Conservation (phyloP, 2,329 filamentous ascomycete species). For the Neonectria magnoliae region DNA sequence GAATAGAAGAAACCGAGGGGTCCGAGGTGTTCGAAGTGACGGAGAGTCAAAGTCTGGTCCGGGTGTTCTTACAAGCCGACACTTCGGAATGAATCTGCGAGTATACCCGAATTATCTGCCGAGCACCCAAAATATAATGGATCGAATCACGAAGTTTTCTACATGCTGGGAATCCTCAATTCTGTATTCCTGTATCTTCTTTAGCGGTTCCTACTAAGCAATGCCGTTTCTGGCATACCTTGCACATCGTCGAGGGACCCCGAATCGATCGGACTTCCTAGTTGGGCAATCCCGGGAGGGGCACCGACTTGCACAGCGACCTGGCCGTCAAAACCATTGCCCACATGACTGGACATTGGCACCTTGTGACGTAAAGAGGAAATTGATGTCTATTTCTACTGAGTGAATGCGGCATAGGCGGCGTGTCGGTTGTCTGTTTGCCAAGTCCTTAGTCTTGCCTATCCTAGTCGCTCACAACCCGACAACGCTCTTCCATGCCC, state of each 20-base stretch:
- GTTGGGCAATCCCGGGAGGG: conserved; percentile 19
- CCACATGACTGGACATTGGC: conserved; percentile 16
- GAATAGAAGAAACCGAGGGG: neutral
- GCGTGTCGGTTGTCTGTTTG: neutral
- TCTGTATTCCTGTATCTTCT: neutral
- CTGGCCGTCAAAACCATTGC: neutral
- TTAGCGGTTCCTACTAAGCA: neutral
- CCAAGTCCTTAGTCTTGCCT: neutral
- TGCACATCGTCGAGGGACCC: neutral
- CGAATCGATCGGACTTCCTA: conserved; percentile 17
- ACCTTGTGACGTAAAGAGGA: conserved; percentile 15
- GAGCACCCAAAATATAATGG: neutral
- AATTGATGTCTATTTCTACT: conserved; percentile 5
- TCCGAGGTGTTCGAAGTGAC: neutral
- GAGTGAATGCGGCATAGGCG: neutral
- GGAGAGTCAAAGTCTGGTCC: too few species aligned
- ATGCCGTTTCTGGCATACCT: conserved; percentile 18
- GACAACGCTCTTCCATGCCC: neutral
- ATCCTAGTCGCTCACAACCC: neutral
- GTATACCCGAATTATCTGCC: neutral
- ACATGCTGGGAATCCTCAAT: neutral
- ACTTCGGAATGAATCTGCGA: neutral
- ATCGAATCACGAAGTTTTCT: neutral
- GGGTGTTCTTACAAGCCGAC: neutral
- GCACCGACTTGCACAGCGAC: conserved; percentile 7